Evolutionary conservation across 192 early-diverging fungal genomes (phyloP), one percentile per base, ranked within the genome.

Genomic region (Chytriomyces sp.): DNA sequence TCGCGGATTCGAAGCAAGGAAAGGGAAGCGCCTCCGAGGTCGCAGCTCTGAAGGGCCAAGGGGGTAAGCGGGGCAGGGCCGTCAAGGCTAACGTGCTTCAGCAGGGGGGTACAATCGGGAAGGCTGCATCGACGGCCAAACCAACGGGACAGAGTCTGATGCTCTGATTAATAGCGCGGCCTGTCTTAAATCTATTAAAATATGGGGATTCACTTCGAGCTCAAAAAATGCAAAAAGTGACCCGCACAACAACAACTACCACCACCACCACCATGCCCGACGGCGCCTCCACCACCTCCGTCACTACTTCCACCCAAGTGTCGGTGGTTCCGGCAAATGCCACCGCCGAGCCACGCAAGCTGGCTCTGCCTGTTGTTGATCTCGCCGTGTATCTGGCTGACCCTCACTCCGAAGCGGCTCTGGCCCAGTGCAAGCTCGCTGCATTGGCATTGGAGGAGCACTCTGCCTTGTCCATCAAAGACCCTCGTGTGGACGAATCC

Each of bases 401-500:
- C 76, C 86, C 86, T 48, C 80, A 77, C 63, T 85, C 89, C 44
- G 68, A 64, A 9, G 87, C 77, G 26, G 87, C 61, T 48, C 67
- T 59, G 18, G 61, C 45, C 49, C 59, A 20, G 60, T 68, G n/a
- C 46, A 20, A 11, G 16, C 59, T 90, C 87, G 86, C 88, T 57
- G 86, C 92, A 9, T 82, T 88, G 67, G 88, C 90, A 59, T 81
- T 93, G 49, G 81, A 81, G 24, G 86, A 86, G 46, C 90, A 87
- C 87, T 89, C 89, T 24, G 89, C 89, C 18, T 82, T 91, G 50
- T 82, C 88, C 50, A 79, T 92, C 68, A 84, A 84, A 63, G 91
- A 93, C 80, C 90, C 92, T n/a, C 86, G 91, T 57, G 91, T 91
- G 50, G 82, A 80, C 66, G 87, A 88, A 74, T 73, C 47, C 24